phyloP scores from a whole-genome alignment of 1,284 basidiomycete species.

The Papiliotrema fonsecae region DNA sequence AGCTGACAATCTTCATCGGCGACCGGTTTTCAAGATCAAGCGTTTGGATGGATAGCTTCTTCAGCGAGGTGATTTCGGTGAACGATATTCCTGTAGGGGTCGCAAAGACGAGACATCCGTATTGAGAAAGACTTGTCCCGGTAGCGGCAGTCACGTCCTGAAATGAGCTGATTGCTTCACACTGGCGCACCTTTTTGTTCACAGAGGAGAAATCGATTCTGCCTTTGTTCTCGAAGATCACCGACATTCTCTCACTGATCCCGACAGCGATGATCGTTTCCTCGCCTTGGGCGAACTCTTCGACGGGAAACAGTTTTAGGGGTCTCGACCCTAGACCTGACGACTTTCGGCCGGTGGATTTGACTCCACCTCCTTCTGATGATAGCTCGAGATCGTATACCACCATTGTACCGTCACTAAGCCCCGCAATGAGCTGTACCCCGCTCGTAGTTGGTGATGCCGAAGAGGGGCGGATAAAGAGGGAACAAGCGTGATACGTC shows the following conservation, averaged over 20 bases:
- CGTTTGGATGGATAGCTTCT: conserved; percentile 75
- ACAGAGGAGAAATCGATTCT: conserved; percentile 65
- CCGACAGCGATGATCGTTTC: conserved; percentile 32
- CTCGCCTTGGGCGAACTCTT: conserved; percentile 13
- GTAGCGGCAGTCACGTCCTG: conserved; percentile 62
- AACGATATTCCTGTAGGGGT: conserved; percentile 58
- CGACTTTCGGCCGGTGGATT: conserved; percentile 48
- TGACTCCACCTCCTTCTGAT: conserved; percentile 6
- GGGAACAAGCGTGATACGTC: conserved; percentile 19
- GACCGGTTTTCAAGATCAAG: conserved; percentile 65
- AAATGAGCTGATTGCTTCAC: background rate
- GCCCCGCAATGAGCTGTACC: conserved; percentile 67
- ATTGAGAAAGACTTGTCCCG: conserved; percentile 51
- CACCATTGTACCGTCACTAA: conserved; percentile 74
- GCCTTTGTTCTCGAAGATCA: conserved; percentile 60
- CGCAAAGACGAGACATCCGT: conserved; percentile 58
- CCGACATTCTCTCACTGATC: conserved; percentile 38
- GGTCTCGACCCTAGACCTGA: conserved; percentile 38
- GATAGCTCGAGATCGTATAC: conserved; percentile 52
- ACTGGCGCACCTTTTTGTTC: conserved; percentile 60
- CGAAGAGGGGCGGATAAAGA: conserved; percentile 31
- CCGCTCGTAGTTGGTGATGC: conserved; percentile 27
- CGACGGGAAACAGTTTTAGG: conserved; percentile 13
- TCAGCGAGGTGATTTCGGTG: conserved; percentile 62
- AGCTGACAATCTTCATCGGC: conserved; percentile 61